Evolutionary conservation across 176 grass and related monocot species (phyloP).

Genomic region (Calamus simplicifolius): DNA sequence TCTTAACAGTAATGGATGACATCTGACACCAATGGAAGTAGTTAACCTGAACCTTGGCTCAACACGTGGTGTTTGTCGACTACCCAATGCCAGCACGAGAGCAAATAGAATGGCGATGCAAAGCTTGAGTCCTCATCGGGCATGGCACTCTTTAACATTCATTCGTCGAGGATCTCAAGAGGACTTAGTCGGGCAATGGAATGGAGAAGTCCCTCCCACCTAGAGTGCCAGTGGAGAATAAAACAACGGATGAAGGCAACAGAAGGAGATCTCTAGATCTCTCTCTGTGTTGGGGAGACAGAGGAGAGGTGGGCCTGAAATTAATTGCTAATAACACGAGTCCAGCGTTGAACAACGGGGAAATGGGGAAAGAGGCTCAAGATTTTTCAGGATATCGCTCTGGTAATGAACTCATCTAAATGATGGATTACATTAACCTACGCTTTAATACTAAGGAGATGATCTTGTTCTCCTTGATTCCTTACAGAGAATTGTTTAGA

Average conservation of each 20-base stretch:
- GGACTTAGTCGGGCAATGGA: constrained; percentile 48
- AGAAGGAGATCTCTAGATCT: constrained; percentile 59
- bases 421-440: background rate
- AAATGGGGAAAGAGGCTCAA: constrained; percentile 63
- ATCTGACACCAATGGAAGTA: no score
- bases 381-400: constrained; percentile 92
- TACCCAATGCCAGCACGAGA: constrained; percentile 19
- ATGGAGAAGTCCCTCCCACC: constrained; percentile 31
- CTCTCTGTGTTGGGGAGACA: constrained; percentile 2
- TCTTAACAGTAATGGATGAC: no score
- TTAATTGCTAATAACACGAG: constrained; percentile 36
- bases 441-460: constrained; percentile 43
- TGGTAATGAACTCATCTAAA: constrained; percentile 32
- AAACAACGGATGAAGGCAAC: constrained; percentile 13
- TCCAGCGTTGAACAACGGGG: constrained; percentile 56
- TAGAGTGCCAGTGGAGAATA: background rate
- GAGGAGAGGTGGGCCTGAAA: constrained; percentile 87
- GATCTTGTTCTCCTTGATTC: constrained; percentile 71
- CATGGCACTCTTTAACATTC: constrained; percentile 50
- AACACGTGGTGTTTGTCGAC: constrained; percentile 10
- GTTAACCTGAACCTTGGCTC: no score
- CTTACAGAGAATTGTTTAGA: no score
- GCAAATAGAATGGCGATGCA: constrained; percentile 11
- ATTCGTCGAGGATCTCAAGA: constrained; percentile 69
- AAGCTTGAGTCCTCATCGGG: background rate